Percentiles rank a stretch among this genome's conserved stretches.
Conservation (phyloP, 73 alveolate species). For the Strombidium stylifer region DNA sequence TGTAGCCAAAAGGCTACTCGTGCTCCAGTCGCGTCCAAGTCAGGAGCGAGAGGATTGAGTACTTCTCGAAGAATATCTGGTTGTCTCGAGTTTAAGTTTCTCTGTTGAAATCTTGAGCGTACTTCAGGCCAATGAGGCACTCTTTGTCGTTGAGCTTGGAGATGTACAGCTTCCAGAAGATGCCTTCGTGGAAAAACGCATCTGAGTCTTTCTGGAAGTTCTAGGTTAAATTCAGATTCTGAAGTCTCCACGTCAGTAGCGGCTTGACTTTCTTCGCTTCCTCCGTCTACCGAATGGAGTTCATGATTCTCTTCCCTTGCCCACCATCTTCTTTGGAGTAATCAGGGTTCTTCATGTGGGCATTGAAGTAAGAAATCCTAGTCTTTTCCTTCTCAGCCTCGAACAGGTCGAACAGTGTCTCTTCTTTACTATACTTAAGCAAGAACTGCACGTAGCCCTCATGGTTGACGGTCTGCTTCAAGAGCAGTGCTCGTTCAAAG, state of each 20-base stretch:
- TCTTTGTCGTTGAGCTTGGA: slow-evolving; percentile 40
- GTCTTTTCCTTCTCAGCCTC: slow-evolving; percentile 12
- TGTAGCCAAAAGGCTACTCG: neutral
- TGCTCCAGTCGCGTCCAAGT: slow-evolving; percentile 24
- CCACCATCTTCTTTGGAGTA: neutral
- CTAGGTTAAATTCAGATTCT: slow-evolving; percentile 22
- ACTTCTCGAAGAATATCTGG: neutral
- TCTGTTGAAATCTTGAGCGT: neutral
- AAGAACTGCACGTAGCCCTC: slow-evolving; percentile 10
- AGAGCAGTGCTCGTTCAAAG: slow-evolving; percentile 17
- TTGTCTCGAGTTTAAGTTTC: neutral
- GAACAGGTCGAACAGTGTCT: slow-evolving; percentile 13
- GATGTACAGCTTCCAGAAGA: slow-evolving; percentile 21
- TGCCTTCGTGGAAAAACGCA: slow-evolving; percentile 22
- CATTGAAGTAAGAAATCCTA: too few relatives aligned
- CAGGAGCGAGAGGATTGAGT: slow-evolving; percentile 28
- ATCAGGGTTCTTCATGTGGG: too few relatives aligned
- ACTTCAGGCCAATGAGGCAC: slow-evolving; percentile 23
- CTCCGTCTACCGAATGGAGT: too few relatives aligned
- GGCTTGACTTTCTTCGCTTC: slow-evolving; percentile 8
- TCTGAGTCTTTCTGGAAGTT: slow-evolving; percentile 35
- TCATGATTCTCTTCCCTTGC: neutral
- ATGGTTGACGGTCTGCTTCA: neutral
- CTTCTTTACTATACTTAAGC: slow-evolving; percentile 9
- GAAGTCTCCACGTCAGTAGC: slow-evolving; percentile 30